These are phyloP conservation scores for Kodamaea arcana DNA, from an alignment of 1,139 yeast species.

Conservation along the genomic window DNA sequence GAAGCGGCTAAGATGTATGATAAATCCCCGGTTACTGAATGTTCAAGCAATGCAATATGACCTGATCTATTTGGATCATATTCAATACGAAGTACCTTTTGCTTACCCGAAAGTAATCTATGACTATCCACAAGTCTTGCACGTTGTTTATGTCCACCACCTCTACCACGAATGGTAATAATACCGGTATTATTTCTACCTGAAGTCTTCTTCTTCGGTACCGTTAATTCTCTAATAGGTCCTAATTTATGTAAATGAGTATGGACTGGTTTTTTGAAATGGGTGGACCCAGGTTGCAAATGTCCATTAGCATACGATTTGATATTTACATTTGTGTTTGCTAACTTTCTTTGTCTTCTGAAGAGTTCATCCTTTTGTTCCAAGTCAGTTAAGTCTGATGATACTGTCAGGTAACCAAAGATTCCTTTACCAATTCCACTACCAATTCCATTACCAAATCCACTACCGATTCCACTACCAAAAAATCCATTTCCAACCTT, in stretches of 20 bases:
- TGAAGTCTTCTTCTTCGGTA: conserved; percentile 66
- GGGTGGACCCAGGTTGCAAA: conserved; percentile 82
- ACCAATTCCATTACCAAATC: no score
- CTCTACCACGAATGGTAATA: conserved; percentile 90
- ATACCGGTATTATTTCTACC: conserved; percentile 91
- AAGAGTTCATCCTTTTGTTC: conserved; percentile 75
- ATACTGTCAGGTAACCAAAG: no score
- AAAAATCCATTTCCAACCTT: no score
- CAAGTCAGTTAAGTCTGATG: conserved; percentile 56
- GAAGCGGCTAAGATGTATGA: conserved; percentile 88
- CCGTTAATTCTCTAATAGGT: conserved; percentile 74
- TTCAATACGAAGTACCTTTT: conserved; percentile 82
- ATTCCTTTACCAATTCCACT: no score
- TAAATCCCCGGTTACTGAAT: conserved; percentile 55
- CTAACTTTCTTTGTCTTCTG: conserved; percentile 68
- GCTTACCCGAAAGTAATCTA: conserved; percentile 66
- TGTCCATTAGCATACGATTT: conserved; percentile 69
- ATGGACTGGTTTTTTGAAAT: conserved; percentile 85
- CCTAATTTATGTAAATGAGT: conserved; percentile 83
- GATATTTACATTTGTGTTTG: conserved; percentile 66
- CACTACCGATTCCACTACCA: no score
- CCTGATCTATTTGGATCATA: conserved; percentile 95
- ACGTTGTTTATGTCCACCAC: conserved; percentile 95
- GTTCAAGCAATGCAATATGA: conserved; percentile 83
- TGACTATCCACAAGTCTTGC: conserved; percentile 76